phyloP scores from a whole-genome alignment of 345 rosid genomes.

The Populus nigra region DNA sequence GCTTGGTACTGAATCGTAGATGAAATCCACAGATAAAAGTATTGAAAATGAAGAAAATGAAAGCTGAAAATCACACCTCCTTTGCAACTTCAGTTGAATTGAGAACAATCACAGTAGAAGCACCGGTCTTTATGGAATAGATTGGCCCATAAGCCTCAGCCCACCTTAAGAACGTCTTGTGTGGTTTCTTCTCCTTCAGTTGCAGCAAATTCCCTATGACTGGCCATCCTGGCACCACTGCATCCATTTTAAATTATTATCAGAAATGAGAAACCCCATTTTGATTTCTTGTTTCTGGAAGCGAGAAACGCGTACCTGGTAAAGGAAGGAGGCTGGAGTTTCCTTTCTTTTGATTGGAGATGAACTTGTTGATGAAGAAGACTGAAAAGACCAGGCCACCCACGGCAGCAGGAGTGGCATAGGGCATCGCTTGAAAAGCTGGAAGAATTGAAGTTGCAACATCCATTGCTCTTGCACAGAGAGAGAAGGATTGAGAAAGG shows the following conservation, averaged over 20 bases:
- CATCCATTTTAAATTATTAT: not conserved
- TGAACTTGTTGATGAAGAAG: slow-evolving; percentile 30
- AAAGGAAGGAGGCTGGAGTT: slow-evolving; percentile 45
- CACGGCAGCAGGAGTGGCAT: slow-evolving; percentile 41
- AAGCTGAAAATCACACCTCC: slow-evolving; percentile 50
- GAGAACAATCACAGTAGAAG: slow-evolving; percentile 61
- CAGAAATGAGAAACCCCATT: not conserved
- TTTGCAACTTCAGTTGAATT: slow-evolving; percentile 62
- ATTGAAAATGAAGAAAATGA: not conserved
- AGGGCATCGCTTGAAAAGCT: slow-evolving; percentile 22
- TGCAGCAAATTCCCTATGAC: slow-evolving; percentile 80
- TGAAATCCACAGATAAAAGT: not conserved
- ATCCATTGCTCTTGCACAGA: not conserved
- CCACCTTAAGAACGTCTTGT: slow-evolving; percentile 75
- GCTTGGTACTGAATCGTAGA: not conserved
- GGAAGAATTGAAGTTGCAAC: not conserved
- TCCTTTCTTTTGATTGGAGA: slow-evolving; percentile 30
- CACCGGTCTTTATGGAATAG: slow-evolving; percentile 72
- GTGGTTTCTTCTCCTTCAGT: slow-evolving; percentile 86
- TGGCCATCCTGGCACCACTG: slow-evolving; percentile 81
- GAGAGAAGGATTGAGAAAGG: not conserved
- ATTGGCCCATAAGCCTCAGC: slow-evolving; percentile 78
- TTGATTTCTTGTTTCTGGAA: not conserved
- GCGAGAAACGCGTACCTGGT: slow-evolving; percentile 43
- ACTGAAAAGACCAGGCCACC: slow-evolving; percentile 38